Conservation (phyloP, 23 red algal species). For the Cyanidium caldarium region DNA sequence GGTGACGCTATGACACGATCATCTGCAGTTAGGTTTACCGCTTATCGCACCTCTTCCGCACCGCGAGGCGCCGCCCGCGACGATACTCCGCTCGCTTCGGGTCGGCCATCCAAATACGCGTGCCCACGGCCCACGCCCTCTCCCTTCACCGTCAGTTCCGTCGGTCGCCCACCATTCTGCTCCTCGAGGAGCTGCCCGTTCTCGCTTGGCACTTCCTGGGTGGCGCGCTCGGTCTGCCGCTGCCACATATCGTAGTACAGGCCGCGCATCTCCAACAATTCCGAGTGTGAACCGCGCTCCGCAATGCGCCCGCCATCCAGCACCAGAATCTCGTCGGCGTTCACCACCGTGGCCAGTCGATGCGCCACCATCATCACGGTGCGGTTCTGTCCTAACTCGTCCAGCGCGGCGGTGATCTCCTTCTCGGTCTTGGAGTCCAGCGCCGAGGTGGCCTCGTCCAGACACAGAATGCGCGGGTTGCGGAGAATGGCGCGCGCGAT, state of each 20-base stretch:
- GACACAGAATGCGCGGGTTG: constrained; percentile 42
- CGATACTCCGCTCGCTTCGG: no score
- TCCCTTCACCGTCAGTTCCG: no score
- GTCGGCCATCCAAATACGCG: no score
- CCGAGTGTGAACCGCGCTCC: constrained; percentile 51
- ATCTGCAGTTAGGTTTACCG: no score
- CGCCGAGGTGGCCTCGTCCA: constrained; percentile 83
- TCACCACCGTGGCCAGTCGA: constrained; percentile 70
- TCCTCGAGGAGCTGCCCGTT: no score
- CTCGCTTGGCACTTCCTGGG: no score
- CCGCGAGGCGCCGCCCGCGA: no score
- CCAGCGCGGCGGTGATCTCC: constrained; percentile 67
- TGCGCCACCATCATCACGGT: constrained; percentile 82
- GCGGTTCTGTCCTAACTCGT: constrained; percentile 41
- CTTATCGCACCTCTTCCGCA: no score
- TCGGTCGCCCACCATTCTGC: no score
- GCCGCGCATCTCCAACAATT: constrained; percentile 17
- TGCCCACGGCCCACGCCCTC: no score
- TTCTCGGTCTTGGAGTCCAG: constrained; percentile 79
- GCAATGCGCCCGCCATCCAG: constrained; percentile 39
- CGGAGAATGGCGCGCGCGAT: constrained; percentile 78
- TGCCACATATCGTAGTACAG: constrained; percentile 17
- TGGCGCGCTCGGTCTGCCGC: constrained; percentile 8
- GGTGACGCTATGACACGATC: no score
- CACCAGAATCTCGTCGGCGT: constrained; percentile 79